Conservation (phyloP, 2,329 filamentous ascomycete species). For the Calonectria crousiana region DNA sequence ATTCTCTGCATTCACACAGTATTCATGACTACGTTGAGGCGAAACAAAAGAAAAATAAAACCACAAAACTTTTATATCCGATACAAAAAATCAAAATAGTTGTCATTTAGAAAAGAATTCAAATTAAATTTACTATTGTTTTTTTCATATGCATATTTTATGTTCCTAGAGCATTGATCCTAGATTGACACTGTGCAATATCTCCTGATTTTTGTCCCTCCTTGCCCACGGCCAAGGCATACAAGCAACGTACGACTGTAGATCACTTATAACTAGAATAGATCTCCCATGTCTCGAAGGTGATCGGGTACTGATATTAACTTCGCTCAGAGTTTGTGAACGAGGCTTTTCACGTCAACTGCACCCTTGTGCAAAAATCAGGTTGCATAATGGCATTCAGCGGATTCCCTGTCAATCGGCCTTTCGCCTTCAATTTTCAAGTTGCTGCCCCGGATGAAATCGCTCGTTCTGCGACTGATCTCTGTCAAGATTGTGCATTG, state of each 20-base stretch:
- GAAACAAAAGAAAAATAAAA: too few relatives aligned
- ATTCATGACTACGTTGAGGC: background rate
- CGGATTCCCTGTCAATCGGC: background rate
- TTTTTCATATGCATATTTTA: background rate
- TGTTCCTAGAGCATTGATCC: background rate
- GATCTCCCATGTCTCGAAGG: background rate
- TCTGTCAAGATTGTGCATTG: background rate
- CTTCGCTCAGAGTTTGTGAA: background rate
- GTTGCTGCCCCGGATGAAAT: background rate
- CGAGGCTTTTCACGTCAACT: background rate
- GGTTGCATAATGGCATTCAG: background rate
- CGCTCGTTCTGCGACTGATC: background rate
- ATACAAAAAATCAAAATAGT: too few relatives aligned
- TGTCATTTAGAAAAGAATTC: too few relatives aligned
- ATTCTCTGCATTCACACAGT: background rate
- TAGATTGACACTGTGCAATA: background rate
- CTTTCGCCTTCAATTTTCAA: background rate
- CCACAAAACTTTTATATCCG: too few relatives aligned
- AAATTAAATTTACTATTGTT: too few relatives aligned
- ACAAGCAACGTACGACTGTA: background rate
- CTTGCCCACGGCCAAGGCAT: background rate
- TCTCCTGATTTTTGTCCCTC: background rate
- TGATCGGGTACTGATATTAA: background rate
- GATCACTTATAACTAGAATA: background rate
- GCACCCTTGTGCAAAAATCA: background rate